Evolutionary conservation across 1,139 yeast genomes (phyloP).

Genomic region (Yamadazyma triangularis): DNA sequence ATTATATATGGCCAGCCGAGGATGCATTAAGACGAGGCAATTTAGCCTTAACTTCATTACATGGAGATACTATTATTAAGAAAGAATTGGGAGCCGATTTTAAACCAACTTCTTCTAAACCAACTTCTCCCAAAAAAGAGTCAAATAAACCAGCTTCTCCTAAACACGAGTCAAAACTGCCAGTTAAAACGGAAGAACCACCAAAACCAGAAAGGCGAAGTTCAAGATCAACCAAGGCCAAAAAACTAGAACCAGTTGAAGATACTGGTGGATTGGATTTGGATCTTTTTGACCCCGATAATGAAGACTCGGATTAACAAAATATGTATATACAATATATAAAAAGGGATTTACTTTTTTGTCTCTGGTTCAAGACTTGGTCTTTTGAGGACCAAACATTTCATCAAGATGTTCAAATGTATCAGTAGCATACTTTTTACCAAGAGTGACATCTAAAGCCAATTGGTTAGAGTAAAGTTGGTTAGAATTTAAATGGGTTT

Average conservation of each 20-base stretch:
- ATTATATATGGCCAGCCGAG: conserved; percentile 95
- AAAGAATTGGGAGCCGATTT: conserved; percentile 34
- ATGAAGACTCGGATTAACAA: conserved; percentile 37
- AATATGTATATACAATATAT: too few species aligned
- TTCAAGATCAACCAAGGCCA: conserved; percentile 4
- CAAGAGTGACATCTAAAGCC: conserved; percentile 63
- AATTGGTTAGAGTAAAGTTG: conserved; percentile 59
- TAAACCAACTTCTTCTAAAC: too few species aligned
- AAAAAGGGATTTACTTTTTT: too few species aligned
- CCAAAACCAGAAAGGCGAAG: conserved; percentile 6
- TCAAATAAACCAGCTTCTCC: conserved; percentile 6
- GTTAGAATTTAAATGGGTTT: conserved; percentile 61
- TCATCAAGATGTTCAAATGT: conserved; percentile 61
- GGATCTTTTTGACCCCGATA: conserved; percentile 69
- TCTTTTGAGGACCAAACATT: conserved; percentile 47
- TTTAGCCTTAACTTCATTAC: conserved; percentile 68
- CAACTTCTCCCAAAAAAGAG: conserved; percentile 11
- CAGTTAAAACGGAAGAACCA: too few species aligned
- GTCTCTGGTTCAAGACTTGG: too few species aligned
- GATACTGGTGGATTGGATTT: conserved; percentile 31
- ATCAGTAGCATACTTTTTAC: conserved; percentile 44
- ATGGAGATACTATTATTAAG: conserved; percentile 44
- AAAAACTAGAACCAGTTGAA: conserved; percentile 12
- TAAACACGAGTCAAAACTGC: neutral
- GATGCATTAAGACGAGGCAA: conserved; percentile 87